Percentiles rank a stretch among this genome's conserved stretches.
These are phyloP conservation scores for Cercophora samala DNA, from an alignment of 495 filamentous ascomycete species.

Conservation along the genomic window DNA sequence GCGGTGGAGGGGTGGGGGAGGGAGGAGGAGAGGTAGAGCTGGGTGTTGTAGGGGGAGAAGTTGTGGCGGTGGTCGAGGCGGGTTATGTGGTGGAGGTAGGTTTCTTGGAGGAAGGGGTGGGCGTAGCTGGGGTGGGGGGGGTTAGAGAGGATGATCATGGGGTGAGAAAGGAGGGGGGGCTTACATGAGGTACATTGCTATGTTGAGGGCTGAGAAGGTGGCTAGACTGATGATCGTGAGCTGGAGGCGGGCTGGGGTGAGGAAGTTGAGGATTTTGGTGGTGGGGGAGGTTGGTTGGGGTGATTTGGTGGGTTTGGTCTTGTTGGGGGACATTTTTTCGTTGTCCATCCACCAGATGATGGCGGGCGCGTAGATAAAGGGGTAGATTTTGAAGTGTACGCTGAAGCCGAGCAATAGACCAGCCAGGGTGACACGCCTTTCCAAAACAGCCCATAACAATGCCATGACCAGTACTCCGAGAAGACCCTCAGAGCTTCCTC, in stretches of 20 bases:
- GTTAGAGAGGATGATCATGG: constrained; percentile 92
- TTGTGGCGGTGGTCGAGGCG: constrained; percentile 97
- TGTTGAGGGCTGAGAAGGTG: constrained; percentile 70
- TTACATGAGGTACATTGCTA: constrained; percentile 73
- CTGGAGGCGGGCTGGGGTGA: constrained; percentile 58
- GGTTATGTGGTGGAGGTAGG: constrained; percentile 86
- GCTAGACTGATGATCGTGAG: constrained; percentile 62
- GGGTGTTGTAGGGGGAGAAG: constrained; percentile 91
- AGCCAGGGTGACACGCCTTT: constrained; percentile 57
- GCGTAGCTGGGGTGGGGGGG: constrained; percentile 78
- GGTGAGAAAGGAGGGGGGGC: constrained; percentile 73
- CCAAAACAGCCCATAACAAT: constrained; percentile 74
- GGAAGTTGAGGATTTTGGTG: constrained; percentile 39
- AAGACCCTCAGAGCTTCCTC: constrained; percentile 89
- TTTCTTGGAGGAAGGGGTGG: constrained; percentile 75
- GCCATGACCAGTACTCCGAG: constrained; percentile 78
- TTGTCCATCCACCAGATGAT: constrained; percentile 80
- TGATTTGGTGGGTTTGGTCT: background rate
- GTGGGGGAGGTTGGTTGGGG: background rate
- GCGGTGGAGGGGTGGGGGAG: constrained; percentile 30
- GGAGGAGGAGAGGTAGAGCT: constrained; percentile 80
- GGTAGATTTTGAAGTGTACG: constrained; percentile 98
- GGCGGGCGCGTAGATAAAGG: constrained; percentile 85
- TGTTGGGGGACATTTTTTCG: background rate
- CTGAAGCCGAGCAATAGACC: constrained; percentile 75